A percentile compares a stretch with the other conserved stretches of the same genome.
Evolutionary conservation across 2,329 filamentous ascomycete species (phyloP).

Genomic region (Fusarium mexicanum): DNA sequence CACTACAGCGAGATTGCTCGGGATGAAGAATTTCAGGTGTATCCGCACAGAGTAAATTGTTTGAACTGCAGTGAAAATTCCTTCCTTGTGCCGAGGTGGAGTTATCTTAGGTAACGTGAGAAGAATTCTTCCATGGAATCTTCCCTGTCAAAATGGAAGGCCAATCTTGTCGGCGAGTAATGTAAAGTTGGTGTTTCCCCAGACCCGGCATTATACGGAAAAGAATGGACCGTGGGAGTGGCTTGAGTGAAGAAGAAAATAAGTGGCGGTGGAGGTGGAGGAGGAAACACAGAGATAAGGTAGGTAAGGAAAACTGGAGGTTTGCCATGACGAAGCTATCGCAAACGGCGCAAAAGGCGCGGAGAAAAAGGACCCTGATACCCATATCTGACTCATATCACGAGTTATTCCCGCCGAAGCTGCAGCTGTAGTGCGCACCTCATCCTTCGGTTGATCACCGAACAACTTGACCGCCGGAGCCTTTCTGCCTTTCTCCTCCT

Average conservation of each 20-base stretch:
- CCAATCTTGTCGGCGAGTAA: conserved; percentile 13
- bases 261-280: neutral
- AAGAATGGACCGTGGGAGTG: conserved; percentile 23
- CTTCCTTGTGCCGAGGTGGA: conserved; percentile 11
- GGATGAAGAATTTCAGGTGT: conserved; percentile 13
- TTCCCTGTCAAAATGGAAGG: conserved; percentile 26
- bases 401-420: neutral
- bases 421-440: conserved; percentile 4
- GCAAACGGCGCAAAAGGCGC: conserved; percentile 13
- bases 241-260: conserved; percentile 1
- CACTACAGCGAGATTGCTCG: conserved; percentile 33
- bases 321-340: conserved; percentile 14
- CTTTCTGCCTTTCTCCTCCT: neutral
- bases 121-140: conserved; percentile 23
- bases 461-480: conserved; percentile 28
- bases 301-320: neutral
- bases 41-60: neutral
- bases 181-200: conserved; percentile 24
- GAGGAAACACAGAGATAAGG: neutral
- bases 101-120: conserved; percentile 9
- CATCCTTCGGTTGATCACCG: conserved; percentile 16
- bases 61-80: neutral
- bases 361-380: conserved; percentile 14
- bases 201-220: conserved; percentile 27
- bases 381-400: conserved; percentile 24